Evolutionary conservation across 352 stramenopile genomes (phyloP).

Genomic region (Phytopythium helicoides): DNA sequence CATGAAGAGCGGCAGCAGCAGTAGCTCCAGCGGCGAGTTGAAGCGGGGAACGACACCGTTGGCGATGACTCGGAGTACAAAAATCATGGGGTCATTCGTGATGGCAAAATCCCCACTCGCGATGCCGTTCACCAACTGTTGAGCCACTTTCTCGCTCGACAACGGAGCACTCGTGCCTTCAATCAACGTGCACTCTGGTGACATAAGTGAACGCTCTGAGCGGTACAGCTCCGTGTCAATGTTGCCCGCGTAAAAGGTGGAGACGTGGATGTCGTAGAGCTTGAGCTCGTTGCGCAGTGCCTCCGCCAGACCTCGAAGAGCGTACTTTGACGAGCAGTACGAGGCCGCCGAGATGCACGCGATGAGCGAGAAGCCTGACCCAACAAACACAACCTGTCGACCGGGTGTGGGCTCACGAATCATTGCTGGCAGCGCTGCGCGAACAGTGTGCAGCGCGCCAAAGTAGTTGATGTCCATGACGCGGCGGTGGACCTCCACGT

Average conservation of each 20-base stretch:
- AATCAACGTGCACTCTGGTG: slow-evolving; percentile 40
- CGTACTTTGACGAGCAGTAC: slow-evolving; percentile 48
- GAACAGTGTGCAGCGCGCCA: slow-evolving; percentile 38
- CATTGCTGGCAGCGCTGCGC: slow-evolving; percentile 49
- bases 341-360: slow-evolving; percentile 43
- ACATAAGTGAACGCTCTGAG: slow-evolving; percentile 31
- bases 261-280: slow-evolving; percentile 35
- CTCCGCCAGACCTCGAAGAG: slow-evolving; percentile 55
- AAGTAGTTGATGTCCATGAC: slow-evolving; percentile 71
- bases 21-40: slow-evolving; percentile 39
- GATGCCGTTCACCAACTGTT: slow-evolving; percentile 34
- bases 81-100: slow-evolving; percentile 45
- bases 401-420: slow-evolving; percentile 13
- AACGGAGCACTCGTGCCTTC: slow-evolving; percentile 25
- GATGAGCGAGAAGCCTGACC: slow-evolving; percentile 41
- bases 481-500: slow-evolving; percentile 27
- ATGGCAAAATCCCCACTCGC: slow-evolving; percentile 45
- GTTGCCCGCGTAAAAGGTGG: slow-evolving; percentile 42
- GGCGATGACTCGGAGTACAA: slow-evolving; percentile 35
- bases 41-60: slow-evolving; percentile 44
- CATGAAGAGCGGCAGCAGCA: slow-evolving; percentile 26
- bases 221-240: slow-evolving; percentile 45
- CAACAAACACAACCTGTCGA: slow-evolving; percentile 42
- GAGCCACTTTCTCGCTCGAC: slow-evolving; percentile 25
- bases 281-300: slow-evolving; percentile 45